These are phyloP conservation scores for Microbotryum scabiosae DNA, from an alignment of 1,284 basidiomycete genomes.

Conservation along the genomic window DNA sequence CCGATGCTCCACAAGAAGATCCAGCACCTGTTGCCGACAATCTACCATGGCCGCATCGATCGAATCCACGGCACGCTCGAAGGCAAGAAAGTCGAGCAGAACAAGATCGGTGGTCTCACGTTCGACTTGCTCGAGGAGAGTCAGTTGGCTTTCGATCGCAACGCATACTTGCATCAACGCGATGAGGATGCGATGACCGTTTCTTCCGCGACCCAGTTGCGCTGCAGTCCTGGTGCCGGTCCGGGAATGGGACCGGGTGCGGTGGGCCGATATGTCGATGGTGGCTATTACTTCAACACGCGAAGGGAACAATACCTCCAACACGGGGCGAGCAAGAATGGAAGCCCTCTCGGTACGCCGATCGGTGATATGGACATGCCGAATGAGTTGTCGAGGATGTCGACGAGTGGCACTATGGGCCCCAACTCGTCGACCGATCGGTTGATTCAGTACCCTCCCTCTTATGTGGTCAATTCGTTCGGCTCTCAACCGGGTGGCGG, in stretches of 20 bases:
- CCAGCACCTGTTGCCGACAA: conserved; percentile 55
- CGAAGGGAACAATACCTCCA: conserved; percentile 21
- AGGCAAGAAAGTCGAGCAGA: conserved; percentile 64
- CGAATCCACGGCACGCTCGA: conserved; percentile 52
- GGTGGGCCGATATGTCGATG: conserved; percentile 6
- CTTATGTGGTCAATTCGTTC: too few species aligned
- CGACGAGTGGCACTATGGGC: neutral
- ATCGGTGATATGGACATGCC: neutral
- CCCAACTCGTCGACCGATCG: neutral
- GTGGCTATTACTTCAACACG: conserved; percentile 21
- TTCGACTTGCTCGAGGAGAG: conserved; percentile 41
- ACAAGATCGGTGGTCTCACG: conserved; percentile 51
- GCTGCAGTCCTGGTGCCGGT: neutral
- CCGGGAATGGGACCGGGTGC: neutral
- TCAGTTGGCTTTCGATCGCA: conserved; percentile 33
- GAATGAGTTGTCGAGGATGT: neutral
- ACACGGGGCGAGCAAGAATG: conserved; percentile 7
- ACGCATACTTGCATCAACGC: conserved; percentile 35
- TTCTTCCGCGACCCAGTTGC: conserved; percentile 21
- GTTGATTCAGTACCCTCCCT: neutral
- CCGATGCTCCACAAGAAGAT: conserved; percentile 79
- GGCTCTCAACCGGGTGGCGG: too few species aligned
- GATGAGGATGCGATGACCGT: conserved; percentile 34
- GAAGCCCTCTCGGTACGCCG: neutral
- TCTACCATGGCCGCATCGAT: conserved; percentile 59